Percentiles rank a stretch among this genome's conserved stretches.
These are phyloP conservation scores for Acanthamoeba healyi DNA, from an alignment of 208 protist genomes.

Conservation along the genomic window DNA sequence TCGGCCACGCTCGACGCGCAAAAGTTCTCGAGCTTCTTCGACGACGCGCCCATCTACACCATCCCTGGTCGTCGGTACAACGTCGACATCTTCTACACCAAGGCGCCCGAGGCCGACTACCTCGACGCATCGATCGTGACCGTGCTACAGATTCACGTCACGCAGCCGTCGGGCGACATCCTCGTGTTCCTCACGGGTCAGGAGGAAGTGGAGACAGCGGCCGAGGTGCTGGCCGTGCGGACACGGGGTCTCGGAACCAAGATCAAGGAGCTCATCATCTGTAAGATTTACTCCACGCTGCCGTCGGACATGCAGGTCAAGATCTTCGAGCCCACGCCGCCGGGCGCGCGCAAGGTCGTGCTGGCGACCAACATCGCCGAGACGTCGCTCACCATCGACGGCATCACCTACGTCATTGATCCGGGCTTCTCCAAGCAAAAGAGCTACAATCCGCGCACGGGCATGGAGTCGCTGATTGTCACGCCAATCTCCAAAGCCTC, in stretches of 20 bases:
- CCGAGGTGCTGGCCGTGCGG: constrained; percentile 89
- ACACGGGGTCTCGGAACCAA: constrained; percentile 91
- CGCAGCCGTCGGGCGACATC: constrained; percentile 93
- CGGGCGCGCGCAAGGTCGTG: constrained; percentile 95
- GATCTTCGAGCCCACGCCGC: constrained; percentile 96
- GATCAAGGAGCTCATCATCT: constrained; percentile 90
- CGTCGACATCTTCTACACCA: constrained; percentile 95
- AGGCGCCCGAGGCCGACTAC: constrained; percentile 95
- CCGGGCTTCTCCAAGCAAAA: constrained; percentile 98
- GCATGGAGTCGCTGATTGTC: constrained; percentile 97
- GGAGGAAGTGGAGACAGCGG: constrained; percentile 94
- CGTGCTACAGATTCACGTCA: constrained; percentile 95
- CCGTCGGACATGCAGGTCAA: constrained; percentile 97
- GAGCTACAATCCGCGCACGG: constrained; percentile 97
- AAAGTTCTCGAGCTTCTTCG: constrained; percentile 98
- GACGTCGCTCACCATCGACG: constrained; percentile 99
- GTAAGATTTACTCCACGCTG: constrained; percentile 96
- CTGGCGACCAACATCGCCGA: constrained; percentile 99
- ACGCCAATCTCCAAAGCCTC: constrained; percentile 94
- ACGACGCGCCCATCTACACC: constrained; percentile 94
- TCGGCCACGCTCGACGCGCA: constrained; percentile 98
- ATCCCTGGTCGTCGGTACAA: constrained; percentile 89
- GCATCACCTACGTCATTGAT: constrained; percentile 99
- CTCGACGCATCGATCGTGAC: constrained; percentile 94
- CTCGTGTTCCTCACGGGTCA: constrained; percentile 96